Evolutionary conservation across 2,329 filamentous ascomycete species (phyloP), one percentile per base, ranked within the genome.

Genomic region (Microsporum canis): DNA sequence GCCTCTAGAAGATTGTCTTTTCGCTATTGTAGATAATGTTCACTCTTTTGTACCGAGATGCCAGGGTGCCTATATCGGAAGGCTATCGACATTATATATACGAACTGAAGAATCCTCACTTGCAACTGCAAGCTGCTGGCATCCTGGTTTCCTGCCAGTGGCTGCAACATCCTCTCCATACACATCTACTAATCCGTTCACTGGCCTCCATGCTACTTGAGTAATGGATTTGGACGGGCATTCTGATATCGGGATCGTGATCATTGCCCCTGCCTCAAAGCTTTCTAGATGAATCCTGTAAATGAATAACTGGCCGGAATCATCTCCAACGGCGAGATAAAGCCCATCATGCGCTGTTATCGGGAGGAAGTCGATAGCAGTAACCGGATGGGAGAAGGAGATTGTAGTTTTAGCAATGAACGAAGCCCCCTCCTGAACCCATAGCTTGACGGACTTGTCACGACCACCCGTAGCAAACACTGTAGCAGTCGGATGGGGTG

Each of bases 401-500:
- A 88, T 76, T 1, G 79, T 80, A 2, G 78, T 71, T 5, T 78
- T 79, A 63, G 84, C 82, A 8, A 73, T 70, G 64, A 87, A 84
- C 17, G 63, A 68, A 64, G 73, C 39, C 45, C 67, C 74, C 12
- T 68, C 65, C 63, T 69, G 68, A 57, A 72, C 71, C 89, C 89
- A 92, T 49, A 91, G 70, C 70, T 88, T 88, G 41, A 95, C 85
- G 31, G 80, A 81, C 76, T 95, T 97, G 73, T 99, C 94, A 67
- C 94, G 82, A 2, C 91, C 90, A 0, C 91, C 92, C 0, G 94
- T 99, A 10, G 88, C 88, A 73, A 99, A 99, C 33, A 81, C 72
- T 3, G 73, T 67, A 6, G 71, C 69, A 5, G 70, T 69, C 5
- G 70, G 62, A 0, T 66, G 45, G 1, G 87, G 87, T 0, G 87